Percentiles rank a stretch among this genome's conserved stretches.
These are phyloP conservation scores for Penicillium rolfsii DNA, from an alignment of 2,329 filamentous ascomycete species.

Conservation along the genomic window DNA sequence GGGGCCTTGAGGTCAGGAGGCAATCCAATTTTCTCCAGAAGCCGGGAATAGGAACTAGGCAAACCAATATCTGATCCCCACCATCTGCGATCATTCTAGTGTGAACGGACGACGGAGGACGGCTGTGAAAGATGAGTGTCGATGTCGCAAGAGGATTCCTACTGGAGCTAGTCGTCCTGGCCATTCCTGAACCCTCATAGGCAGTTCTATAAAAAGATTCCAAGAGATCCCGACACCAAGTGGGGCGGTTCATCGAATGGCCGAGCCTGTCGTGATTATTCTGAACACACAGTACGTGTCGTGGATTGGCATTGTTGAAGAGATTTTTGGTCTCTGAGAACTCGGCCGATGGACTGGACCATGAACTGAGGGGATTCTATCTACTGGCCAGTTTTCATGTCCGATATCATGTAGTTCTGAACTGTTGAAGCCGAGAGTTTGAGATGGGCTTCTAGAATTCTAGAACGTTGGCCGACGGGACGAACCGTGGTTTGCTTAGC, in stretches of 20 bases:
- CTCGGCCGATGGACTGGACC: background rate
- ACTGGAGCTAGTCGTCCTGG: background rate
- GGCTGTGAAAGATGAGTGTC: background rate
- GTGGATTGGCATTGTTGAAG: background rate
- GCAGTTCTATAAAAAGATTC: constrained; percentile 5
- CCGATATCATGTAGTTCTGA: background rate
- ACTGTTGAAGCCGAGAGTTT: background rate
- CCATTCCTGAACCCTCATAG: background rate
- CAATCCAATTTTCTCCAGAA: background rate
- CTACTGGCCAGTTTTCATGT: background rate
- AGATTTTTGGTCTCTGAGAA: background rate
- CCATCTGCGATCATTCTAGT: background rate
- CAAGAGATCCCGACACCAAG: constrained; percentile 4
- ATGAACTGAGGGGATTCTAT: background rate
- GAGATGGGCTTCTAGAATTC: background rate
- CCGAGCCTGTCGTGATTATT: background rate
- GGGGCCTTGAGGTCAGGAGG: background rate
- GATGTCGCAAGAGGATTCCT: background rate
- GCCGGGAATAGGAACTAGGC: background rate
- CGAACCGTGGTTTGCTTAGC: background rate
- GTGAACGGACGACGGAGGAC: too few species aligned
- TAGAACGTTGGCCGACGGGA: background rate
- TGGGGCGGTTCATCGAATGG: constrained; percentile 8
- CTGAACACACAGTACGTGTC: background rate
- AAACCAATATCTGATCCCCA: background rate